Base-by-base conservation (phyloP, 2,329 filamentous ascomycete species). In the Sclerotiophoma versabilis region DNA sequence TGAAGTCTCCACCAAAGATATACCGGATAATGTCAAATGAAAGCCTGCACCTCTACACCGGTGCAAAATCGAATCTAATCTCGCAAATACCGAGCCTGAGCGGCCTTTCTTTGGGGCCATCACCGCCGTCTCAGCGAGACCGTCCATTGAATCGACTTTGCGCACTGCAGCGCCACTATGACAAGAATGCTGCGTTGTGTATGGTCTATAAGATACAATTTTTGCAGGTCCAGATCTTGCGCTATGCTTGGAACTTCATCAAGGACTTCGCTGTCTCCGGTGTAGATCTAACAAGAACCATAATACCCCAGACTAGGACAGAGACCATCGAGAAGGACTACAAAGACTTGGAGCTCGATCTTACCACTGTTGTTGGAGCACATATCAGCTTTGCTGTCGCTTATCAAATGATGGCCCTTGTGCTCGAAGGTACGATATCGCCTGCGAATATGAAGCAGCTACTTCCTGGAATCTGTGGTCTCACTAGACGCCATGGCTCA, bases 241-340 rank as follows among this genome's bases (percentile, higher is more conserved):
- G 63, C 41, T 34, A 1, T 41, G 52, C 7, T 73, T 84, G 33
- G 73, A 75, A 17, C 59, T 62, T 6, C 10, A 63, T 44, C 62
- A 70, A 62, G 59, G 73, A 14, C 44, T 62, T 1, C 69, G 70
- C 38, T 49, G 70, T 63, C 20, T 39, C 58, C 2, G 53, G 56
- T 5, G 22, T 34, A 7, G 47, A 66, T 30, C 57, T 36, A 10
- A 64, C 60, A 60, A 65, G 49, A 26, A 58, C 41, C 0, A 54
- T 49, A 45, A 29, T 49, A 58, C 1, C 62, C 84, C 51, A 75
- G 83, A 5, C 90, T 86, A 58, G 68, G 74, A 0, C 65, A 87
- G 1, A 76, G 84, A 5, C 89, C 86, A 62, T 65, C n/a, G 63
- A 87, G 90, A 19, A 19, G 2, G 65, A 71, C 60, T 75, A 90